A percentile compares a stretch with the other conserved stretches of the same genome.
Conservation (phyloP, 2,329 filamentous ascomycete genomes). For the Xylariaceae sp. region DNA sequence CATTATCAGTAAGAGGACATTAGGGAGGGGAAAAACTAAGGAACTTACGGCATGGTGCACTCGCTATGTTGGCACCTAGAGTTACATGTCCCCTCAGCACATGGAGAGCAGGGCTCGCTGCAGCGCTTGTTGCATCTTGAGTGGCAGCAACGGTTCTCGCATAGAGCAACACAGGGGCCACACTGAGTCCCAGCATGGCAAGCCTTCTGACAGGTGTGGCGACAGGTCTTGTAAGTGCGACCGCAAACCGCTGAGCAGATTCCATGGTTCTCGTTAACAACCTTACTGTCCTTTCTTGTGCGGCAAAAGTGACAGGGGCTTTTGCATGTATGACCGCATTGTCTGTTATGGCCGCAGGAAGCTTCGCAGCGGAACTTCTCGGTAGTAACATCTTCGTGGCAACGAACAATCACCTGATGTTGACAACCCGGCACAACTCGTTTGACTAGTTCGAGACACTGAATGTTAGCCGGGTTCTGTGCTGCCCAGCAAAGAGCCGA, state of each 20-base stretch:
- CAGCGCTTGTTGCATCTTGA: conserved; percentile 62
- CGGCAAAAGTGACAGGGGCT: conserved; percentile 57
- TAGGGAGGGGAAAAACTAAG: too few relatives aligned
- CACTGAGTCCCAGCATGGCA: conserved; percentile 61
- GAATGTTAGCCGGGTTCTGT: too few relatives aligned
- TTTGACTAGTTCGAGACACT: too few relatives aligned
- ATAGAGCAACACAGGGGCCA: conserved; percentile 53
- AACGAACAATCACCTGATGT: conserved; percentile 58
- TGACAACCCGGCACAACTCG: conserved; percentile 63
- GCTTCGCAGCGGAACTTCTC: conserved; percentile 53
- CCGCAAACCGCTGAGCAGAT: conserved; percentile 56
- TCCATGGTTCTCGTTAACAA: conserved; percentile 49
- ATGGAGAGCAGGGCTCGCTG: conserved; percentile 65
- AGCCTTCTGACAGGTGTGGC: conserved; percentile 55
- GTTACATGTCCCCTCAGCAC: conserved; percentile 59
- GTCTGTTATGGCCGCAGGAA: conserved; percentile 51
- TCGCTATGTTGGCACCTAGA: conserved; percentile 61
- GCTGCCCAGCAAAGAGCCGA: conserved; percentile 46
- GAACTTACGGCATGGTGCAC: conserved; percentile 29
- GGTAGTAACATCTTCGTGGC: conserved; percentile 52
- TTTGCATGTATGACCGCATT: conserved; percentile 66
- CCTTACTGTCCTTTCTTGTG: conserved; percentile 39
- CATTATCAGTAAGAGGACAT: too few relatives aligned
- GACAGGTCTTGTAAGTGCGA: conserved; percentile 58
- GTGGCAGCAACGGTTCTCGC: conserved; percentile 63